Percentiles rank a stretch among this genome's conserved stretches.
phyloP scores from a whole-genome alignment of 768 basidiomycete genomes.

The Mycena rosella region DNA sequence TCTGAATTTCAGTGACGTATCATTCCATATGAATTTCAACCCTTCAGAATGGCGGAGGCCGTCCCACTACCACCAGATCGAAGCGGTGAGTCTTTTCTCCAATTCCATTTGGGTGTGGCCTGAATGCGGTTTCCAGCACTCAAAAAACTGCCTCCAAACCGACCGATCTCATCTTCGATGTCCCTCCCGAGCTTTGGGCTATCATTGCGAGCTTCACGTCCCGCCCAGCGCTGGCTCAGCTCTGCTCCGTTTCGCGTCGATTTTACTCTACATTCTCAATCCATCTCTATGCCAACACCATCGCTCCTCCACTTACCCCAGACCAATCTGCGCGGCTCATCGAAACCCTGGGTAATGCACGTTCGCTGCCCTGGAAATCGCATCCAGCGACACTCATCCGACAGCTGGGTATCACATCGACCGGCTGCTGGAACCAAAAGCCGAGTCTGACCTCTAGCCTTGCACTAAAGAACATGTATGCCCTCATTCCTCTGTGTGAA shows the following conservation, averaged over 20 bases:
- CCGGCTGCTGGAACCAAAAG: neutral
- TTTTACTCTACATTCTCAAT: slow-evolving; percentile 11
- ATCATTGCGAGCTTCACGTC: slow-evolving; percentile 64
- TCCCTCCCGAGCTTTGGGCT: slow-evolving; percentile 10
- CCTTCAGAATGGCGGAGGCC: neutral
- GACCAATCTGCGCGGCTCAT: slow-evolving; percentile 10
- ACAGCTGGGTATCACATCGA: neutral
- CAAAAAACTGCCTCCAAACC: neutral
- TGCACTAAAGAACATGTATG: neutral
- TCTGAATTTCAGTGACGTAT: neutral
- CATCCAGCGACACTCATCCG: slow-evolving; percentile 3
- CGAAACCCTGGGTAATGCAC: slow-evolving; percentile 2
- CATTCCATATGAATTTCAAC: neutral
- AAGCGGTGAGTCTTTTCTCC: neutral
- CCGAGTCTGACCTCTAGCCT: too few species aligned
- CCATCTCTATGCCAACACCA: slow-evolving; percentile 11
- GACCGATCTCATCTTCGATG: neutral
- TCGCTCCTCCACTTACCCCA: slow-evolving; percentile 3
- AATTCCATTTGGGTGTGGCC: neutral
- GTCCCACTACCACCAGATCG: neutral
- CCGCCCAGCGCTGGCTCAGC: neutral
- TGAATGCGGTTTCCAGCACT: neutral
- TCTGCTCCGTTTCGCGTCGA: slow-evolving; percentile 21
- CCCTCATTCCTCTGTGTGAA: neutral
- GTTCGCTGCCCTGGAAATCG: neutral